Percentiles rank a stretch among this genome's conserved stretches.
Conservation (phyloP, 2,329 filamentous ascomycete genomes). For the Hypomyces perniciosus region DNA sequence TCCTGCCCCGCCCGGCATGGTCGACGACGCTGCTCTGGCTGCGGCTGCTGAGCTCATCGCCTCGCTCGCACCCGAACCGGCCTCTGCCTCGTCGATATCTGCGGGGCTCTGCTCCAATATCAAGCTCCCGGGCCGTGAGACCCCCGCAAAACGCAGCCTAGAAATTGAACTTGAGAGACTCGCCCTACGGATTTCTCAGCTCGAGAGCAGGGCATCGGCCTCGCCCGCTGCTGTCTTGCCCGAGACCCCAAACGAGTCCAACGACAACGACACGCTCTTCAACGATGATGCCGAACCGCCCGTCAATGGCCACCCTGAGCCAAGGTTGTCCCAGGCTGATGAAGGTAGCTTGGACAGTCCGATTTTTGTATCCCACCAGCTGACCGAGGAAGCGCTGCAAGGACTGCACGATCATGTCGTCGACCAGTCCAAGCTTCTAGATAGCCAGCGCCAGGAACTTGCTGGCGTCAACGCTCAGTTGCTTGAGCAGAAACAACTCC, state of each 20-base stretch:
- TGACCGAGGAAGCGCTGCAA: slow-evolving; percentile 77
- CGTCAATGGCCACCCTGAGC: slow-evolving; percentile 31
- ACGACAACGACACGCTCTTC: slow-evolving; percentile 56
- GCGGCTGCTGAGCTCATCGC: slow-evolving; percentile 50
- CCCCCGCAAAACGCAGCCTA: slow-evolving; percentile 67
- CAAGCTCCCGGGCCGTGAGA: slow-evolving; percentile 70
- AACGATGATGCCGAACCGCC: slow-evolving; percentile 48
- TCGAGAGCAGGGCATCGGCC: slow-evolving; percentile 71
- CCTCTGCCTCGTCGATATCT: slow-evolving; percentile 33
- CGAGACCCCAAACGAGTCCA: slow-evolving; percentile 69
- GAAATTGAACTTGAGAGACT: slow-evolving; percentile 80
- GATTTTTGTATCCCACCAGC: slow-evolving; percentile 38
- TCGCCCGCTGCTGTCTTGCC: slow-evolving; percentile 58
- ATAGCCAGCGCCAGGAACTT: slow-evolving; percentile 79
- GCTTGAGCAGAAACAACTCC: slow-evolving; percentile 75
- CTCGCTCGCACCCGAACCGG: slow-evolving; percentile 42
- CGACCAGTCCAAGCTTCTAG: slow-evolving; percentile 87
- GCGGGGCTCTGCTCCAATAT: slow-evolving; percentile 46
- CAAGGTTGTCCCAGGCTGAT: slow-evolving; percentile 42
- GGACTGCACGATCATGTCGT: slow-evolving; percentile 86
- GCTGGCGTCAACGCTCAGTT: slow-evolving; percentile 81
- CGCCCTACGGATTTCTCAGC: slow-evolving; percentile 67
- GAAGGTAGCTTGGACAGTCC: slow-evolving; percentile 36
- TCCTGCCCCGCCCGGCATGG: slow-evolving; percentile 33
- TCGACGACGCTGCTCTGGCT: slow-evolving; percentile 49